Evolutionary conservation across 2,329 filamentous ascomycete genomes (phyloP).

Genomic region (Aspergillus flavus): DNA sequence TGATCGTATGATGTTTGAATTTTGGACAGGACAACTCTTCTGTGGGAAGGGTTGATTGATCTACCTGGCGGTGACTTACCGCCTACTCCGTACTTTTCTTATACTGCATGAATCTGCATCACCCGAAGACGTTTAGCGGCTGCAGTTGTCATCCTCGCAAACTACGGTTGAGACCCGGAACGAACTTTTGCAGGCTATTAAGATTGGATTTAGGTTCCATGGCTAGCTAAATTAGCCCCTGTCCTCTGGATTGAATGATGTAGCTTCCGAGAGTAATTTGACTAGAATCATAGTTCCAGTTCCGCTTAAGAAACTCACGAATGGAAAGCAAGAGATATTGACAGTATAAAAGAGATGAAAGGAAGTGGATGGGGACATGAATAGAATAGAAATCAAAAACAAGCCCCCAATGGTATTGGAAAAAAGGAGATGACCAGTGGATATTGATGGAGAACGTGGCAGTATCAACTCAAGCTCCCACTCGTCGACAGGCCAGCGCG

Average conservation of each 20-base stretch:
- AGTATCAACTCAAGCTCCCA: constrained; percentile 12
- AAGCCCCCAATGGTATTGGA: background rate
- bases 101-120: constrained; percentile 14
- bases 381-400: background rate
- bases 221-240: background rate
- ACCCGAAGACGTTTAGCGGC: constrained; percentile 8
- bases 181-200: background rate
- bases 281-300: background rate
- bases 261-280: background rate
- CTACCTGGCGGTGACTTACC: constrained; percentile 20
- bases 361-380: background rate
- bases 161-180: constrained; percentile 6
- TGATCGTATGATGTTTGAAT: background rate
- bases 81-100: constrained; percentile 2
- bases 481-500: constrained; percentile 10
- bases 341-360: background rate
- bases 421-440: background rate
- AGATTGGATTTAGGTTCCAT: background rate
- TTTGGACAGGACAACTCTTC: background rate
- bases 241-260: background rate
- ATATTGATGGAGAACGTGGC: constrained; percentile 3
- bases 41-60: constrained; percentile 6
- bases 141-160: constrained; percentile 10
- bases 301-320: background rate
- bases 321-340: background rate